These are phyloP conservation scores for Thermomucor indicae-seudaticae DNA, from an alignment of 371 early-diverging fungal genomes.

Conservation along the genomic window DNA sequence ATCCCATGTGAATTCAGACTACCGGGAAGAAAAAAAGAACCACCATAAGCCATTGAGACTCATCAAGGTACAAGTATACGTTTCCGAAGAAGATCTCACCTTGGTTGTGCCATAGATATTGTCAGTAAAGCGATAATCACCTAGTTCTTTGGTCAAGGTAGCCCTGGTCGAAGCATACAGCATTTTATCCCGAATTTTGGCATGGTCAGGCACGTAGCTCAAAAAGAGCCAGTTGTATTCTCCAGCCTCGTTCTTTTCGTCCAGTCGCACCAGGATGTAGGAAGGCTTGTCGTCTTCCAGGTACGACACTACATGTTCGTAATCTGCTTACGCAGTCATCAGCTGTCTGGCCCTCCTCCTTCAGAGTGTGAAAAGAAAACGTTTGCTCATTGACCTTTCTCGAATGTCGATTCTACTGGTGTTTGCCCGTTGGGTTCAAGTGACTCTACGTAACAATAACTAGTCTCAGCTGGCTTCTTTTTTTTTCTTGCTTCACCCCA, in stretches of 20 bases:
- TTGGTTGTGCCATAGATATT: slow-evolving; percentile 72
- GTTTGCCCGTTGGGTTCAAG: slow-evolving; percentile 40
- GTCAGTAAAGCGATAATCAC: slow-evolving; percentile 75
- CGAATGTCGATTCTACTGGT: slow-evolving; percentile 47
- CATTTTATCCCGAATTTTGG: slow-evolving; percentile 86
- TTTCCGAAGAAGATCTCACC: slow-evolving; percentile 21
- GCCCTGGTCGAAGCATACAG: slow-evolving; percentile 81
- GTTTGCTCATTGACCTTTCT: slow-evolving; percentile 41
- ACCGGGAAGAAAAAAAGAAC: not conserved
- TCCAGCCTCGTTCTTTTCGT: slow-evolving; percentile 38
- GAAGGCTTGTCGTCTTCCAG: slow-evolving; percentile 58
- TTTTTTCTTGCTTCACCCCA: not conserved
- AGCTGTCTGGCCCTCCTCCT: too few relatives aligned
- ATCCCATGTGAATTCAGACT: slow-evolving; percentile 64
- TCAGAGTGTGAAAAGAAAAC: not conserved
- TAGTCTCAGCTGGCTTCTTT: too few relatives aligned
- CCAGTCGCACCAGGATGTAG: slow-evolving; percentile 67
- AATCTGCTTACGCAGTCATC: slow-evolving; percentile 32
- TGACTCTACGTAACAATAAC: slow-evolving; percentile 26
- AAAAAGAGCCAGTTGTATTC: slow-evolving; percentile 72
- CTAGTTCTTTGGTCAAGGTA: slow-evolving; percentile 71
- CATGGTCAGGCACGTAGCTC: slow-evolving; percentile 76
- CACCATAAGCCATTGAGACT: not conserved
- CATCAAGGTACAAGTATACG: too few relatives aligned
- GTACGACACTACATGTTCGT: slow-evolving; percentile 38